Percentiles rank a stretch among this genome's conserved stretches.
Evolutionary conservation across 148 eudicot genomes (phyloP).

Genomic region (Camellia granthamiana): DNA sequence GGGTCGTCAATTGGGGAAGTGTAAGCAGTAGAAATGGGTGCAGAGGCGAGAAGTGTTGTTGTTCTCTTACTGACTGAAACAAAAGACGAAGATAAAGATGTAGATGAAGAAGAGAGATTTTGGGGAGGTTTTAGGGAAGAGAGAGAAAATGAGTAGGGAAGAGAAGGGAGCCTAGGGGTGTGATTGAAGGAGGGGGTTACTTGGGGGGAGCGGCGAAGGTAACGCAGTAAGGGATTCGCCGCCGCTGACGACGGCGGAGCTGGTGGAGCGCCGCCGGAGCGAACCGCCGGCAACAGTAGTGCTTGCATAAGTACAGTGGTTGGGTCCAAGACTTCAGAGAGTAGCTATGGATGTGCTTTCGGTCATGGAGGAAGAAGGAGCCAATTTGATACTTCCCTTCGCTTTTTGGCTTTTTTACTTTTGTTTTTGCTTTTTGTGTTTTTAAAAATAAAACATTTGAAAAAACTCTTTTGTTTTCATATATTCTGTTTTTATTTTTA

Average conservation of each 20-base stretch:
- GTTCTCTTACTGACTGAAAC: neutral
- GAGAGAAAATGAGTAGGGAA: constrained; percentile 14
- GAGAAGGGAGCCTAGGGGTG: neutral
- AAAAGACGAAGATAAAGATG: constrained; percentile 18
- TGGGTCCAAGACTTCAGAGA: neutral
- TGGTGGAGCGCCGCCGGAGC: constrained; percentile 40
- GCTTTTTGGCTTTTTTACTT: too few relatives aligned
- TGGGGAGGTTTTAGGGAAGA: constrained; percentile 25
- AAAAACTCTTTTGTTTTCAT: too few relatives aligned
- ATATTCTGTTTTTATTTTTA: too few relatives aligned
- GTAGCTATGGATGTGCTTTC: too few relatives aligned
- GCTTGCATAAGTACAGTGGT: constrained; percentile 48
- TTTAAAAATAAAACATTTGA: too few relatives aligned
- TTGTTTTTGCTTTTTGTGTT: too few relatives aligned
- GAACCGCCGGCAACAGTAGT: constrained; percentile 61
- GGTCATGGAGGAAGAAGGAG: too few relatives aligned
- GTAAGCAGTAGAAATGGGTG: constrained; percentile 37
- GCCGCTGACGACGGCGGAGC: constrained; percentile 17
- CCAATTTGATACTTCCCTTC: too few relatives aligned
- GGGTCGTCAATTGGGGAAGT: constrained; percentile 51
- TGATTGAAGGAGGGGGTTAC: neutral
- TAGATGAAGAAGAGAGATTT: constrained; percentile 25
- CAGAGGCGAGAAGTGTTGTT: constrained; percentile 29
- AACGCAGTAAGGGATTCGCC: constrained; percentile 5
- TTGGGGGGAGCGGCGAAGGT: neutral